These are phyloP conservation scores for Aspergillus tamarii DNA, from an alignment of 2,329 filamentous ascomycete genomes.

Conservation along the genomic window DNA sequence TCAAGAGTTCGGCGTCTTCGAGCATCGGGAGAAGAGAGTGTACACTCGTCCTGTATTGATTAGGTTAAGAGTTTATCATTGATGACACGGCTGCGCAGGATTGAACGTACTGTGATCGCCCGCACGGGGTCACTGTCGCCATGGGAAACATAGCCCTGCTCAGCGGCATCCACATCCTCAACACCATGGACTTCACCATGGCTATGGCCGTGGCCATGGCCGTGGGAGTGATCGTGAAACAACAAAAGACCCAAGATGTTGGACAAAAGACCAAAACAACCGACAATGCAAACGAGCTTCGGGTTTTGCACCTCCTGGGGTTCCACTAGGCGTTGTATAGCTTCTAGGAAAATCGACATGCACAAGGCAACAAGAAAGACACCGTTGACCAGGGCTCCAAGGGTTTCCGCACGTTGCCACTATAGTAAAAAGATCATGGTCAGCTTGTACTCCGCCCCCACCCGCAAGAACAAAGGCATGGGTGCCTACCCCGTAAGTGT, in stretches of 20 bases:
- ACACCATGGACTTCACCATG: constrained; percentile 51
- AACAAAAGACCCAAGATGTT: constrained; percentile 89
- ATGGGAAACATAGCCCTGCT: constrained; percentile 44
- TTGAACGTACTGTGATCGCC: constrained; percentile 63
- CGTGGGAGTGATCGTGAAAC: constrained; percentile 90
- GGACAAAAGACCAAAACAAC: constrained; percentile 79
- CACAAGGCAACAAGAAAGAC: constrained; percentile 97
- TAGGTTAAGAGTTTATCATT: constrained; percentile 16
- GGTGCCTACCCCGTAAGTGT: constrained; percentile 81
- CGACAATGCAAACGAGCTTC: constrained; percentile 84
- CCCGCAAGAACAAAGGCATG: constrained; percentile 2
- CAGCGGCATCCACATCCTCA: constrained; percentile 42
- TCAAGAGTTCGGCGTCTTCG: constrained; percentile 35
- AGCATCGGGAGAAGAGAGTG: constrained; percentile 31
- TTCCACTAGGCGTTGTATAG: constrained; percentile 87
- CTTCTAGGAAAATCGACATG: constrained; percentile 94
- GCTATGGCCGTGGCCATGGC: constrained; percentile 65
- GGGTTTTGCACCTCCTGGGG: constrained; percentile 86
- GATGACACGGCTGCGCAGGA: constrained; percentile 48
- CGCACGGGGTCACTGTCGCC: constrained; percentile 39
- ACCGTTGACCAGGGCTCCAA: constrained; percentile 94
- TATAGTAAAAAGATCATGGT: constrained; percentile 38
- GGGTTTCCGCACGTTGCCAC: constrained; percentile 97
- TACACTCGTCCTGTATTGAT: constrained; percentile 30
- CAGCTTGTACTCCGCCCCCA: constrained; percentile 9